These are phyloP conservation scores for Paraglomus brasilianum DNA, from an alignment of 192 early-diverging fungal genomes.

Conservation along the genomic window DNA sequence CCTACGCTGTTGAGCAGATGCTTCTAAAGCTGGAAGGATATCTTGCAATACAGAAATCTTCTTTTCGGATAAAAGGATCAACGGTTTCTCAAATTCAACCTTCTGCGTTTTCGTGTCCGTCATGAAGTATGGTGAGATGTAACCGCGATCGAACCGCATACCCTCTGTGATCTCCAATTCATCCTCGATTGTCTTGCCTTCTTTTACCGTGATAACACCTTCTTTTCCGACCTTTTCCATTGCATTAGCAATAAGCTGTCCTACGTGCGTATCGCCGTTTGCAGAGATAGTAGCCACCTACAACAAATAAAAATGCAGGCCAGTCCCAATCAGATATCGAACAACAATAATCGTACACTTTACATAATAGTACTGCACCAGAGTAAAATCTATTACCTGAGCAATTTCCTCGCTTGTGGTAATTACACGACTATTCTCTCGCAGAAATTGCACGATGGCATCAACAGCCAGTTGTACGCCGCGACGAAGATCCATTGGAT, in stretches of 20 bases:
- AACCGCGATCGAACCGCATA: conserved; percentile 99
- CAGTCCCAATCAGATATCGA: not conserved
- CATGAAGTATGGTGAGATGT: conserved; percentile 99
- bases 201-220: conserved; percentile 99
- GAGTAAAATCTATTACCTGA: conserved; percentile 59
- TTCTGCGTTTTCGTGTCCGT: conserved; percentile 98
- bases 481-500: conserved; percentile 97
- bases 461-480: conserved; percentile 95
- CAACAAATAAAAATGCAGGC: not conserved
- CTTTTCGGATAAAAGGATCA: conserved; percentile 97
- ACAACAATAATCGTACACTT: not conserved
- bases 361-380: not conserved
- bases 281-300: conserved; percentile 95
- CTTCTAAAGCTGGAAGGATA: conserved; percentile 93
- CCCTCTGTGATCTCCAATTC: conserved; percentile 99
- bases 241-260: conserved; percentile 94
- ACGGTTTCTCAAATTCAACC: conserved; percentile 99
- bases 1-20: conserved; percentile 90
- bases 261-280: conserved; percentile 98
- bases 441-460: conserved; percentile 88
- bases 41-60: conserved; percentile 97
- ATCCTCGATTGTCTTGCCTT: conserved; percentile 99
- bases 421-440: conserved; percentile 86
- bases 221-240: conserved; percentile 99
- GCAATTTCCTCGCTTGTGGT: conserved; percentile 96